Percentiles rank a stretch among this genome's conserved stretches.
phyloP scores from a whole-genome alignment of 2,329 filamentous ascomycete species.

The Alternaria ventricosa region DNA sequence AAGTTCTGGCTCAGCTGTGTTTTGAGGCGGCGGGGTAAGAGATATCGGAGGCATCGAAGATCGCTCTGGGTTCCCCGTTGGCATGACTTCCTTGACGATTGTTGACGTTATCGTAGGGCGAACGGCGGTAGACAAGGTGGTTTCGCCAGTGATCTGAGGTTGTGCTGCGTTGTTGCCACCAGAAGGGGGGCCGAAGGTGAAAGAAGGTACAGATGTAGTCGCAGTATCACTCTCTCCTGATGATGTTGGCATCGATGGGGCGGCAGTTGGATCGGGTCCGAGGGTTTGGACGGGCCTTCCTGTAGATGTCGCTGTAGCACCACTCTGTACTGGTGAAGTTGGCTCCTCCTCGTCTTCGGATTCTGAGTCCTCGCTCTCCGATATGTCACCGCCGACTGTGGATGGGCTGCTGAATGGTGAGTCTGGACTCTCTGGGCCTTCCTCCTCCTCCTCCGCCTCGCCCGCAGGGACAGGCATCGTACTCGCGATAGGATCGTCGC shows the following conservation, averaged over 20 bases:
- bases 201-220: constrained; percentile 2
- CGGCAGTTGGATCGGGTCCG: constrained; percentile 1
- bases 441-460: constrained; percentile 10
- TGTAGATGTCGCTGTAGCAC: not conserved
- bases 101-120: constrained; percentile 6
- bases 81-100: not conserved
- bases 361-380: constrained; percentile 7
- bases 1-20: not conserved
- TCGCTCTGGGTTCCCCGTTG: not conserved
- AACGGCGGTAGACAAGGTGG: not conserved
- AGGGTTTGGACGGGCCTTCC: not conserved
- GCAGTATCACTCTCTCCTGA: not conserved
- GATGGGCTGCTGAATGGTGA: constrained; percentile 28
- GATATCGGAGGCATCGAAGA: not conserved
- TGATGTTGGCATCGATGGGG: not conserved
- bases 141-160: constrained; percentile 13
- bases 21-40: not conserved
- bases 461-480: constrained; percentile 4
- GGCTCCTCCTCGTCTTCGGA: constrained; percentile 21
- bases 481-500: constrained; percentile 27
- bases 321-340: constrained; percentile 14
- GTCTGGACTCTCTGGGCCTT: constrained; percentile 32
- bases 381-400: constrained; percentile 1
- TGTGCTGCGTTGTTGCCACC: constrained; percentile 7
- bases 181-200: constrained; percentile 8